These are phyloP conservation scores for Paulownia fortunei DNA, from an alignment of 257 asterid genomes.

Conservation along the genomic window DNA sequence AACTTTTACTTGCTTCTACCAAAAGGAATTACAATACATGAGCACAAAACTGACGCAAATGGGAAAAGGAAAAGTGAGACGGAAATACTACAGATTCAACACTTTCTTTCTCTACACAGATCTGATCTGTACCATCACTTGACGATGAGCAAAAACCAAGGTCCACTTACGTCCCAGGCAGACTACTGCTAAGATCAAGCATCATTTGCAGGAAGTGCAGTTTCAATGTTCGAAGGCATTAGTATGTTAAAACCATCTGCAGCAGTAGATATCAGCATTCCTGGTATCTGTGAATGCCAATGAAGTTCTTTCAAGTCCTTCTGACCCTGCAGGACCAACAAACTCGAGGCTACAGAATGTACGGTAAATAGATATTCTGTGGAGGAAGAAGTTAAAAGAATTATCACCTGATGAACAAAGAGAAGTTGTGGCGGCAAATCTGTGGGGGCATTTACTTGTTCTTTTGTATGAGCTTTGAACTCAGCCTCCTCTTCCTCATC, in stretches of 20 bases:
- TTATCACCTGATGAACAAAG: constrained; percentile 90
- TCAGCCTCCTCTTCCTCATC: constrained; percentile 97
- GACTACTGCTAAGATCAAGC: constrained; percentile 28
- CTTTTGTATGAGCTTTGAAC: constrained; percentile 72
- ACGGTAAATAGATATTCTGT: neutral
- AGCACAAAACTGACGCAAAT: no score
- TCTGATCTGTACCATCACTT: no score
- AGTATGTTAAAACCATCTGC: constrained; percentile 88
- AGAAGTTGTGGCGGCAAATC: constrained; percentile 96
- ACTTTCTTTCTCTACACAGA: no score
- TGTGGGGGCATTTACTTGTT: constrained; percentile 75
- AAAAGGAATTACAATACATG: no score
- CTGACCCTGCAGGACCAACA: constrained; percentile 71
- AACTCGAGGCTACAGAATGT: neutral
- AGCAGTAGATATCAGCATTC: constrained; percentile 87
- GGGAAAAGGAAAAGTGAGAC: no score
- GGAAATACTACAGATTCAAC: no score
- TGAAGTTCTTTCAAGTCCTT: constrained; percentile 95
- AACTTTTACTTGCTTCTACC: no score
- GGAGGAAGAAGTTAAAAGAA: neutral
- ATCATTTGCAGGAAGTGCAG: constrained; percentile 34
- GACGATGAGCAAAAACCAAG: no score
- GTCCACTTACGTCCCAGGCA: no score
- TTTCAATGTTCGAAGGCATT: constrained; percentile 84
- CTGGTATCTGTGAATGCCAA: constrained; percentile 95